Conservation (phyloP, 2,329 filamentous ascomycete species). For the Penicillium oxalicum region DNA sequence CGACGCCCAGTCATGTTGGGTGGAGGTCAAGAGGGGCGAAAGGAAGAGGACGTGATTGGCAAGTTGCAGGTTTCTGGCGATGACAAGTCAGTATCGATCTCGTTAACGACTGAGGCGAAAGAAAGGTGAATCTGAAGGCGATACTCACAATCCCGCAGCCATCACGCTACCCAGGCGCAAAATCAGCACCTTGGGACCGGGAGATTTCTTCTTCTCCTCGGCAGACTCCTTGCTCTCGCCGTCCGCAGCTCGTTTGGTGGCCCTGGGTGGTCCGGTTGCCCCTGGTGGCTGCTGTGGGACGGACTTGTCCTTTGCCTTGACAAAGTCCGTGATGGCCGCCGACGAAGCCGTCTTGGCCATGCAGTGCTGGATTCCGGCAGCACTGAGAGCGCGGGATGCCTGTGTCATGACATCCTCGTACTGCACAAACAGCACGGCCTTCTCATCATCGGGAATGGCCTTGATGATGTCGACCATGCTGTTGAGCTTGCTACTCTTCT, state of each 20-base stretch:
- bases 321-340: conserved; percentile 1
- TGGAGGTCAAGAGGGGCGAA: conserved; percentile 47
- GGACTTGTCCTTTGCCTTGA: conserved; percentile 8
- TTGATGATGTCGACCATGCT: conserved; percentile 43
- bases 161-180: conserved; percentile 53
- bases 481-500: conserved; percentile 46
- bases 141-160: conserved; percentile 55
- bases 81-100: conserved; percentile 8
- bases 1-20: conserved; percentile 50
- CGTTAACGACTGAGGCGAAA: not conserved
- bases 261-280: not conserved
- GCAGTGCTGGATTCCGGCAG: conserved; percentile 27
- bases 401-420: conserved; percentile 42
- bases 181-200: conserved; percentile 46
- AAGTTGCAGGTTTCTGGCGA: conserved; percentile 52
- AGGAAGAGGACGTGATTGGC: conserved; percentile 63
- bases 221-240: not conserved
- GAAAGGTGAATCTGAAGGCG: not conserved
- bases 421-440: conserved; percentile 53
- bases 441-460: conserved; percentile 40
- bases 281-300: not conserved
- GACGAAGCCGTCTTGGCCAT: conserved; percentile 27
- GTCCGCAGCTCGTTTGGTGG: not conserved
- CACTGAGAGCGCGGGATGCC: conserved; percentile 23
- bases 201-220: not conserved